A percentile compares a stretch with the other conserved stretches of the same genome.
These are phyloP conservation scores for Tylopilus orsonianus DNA, from an alignment of 1,284 basidiomycete genomes.

Conservation along the genomic window DNA sequence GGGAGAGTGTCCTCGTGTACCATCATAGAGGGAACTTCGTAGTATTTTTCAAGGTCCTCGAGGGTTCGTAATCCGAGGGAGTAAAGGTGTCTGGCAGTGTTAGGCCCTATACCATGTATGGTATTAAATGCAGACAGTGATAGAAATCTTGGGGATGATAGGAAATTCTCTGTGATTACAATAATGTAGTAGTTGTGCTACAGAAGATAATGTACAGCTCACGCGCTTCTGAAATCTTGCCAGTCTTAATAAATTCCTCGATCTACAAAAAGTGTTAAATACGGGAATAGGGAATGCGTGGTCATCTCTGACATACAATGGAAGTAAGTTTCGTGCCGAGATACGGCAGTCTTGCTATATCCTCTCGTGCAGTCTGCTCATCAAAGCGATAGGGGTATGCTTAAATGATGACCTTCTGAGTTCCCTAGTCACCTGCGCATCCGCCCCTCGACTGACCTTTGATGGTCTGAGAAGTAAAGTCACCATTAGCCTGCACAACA, in stretches of 20 bases:
- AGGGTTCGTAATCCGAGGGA: conserved; percentile 58
- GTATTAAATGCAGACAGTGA: conserved; percentile 58
- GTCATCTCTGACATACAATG: conserved; percentile 44
- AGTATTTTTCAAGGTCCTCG: conserved; percentile 63
- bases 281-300: neutral
- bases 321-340: conserved; percentile 59
- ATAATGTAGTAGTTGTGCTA: conserved; percentile 1
- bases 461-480: conserved; percentile 42
- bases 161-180: conserved; percentile 44
- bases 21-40: conserved; percentile 42
- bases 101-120: conserved; percentile 71
- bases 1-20: conserved; percentile 8
- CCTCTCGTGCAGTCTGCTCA: conserved; percentile 38
- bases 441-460: conserved; percentile 48
- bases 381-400: conserved; percentile 64
- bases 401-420: conserved; percentile 32
- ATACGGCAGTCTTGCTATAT: conserved; percentile 55
- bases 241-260: conserved; percentile 57
- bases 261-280: conserved; percentile 42
- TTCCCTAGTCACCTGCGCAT: neutral
- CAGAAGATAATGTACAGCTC: conserved; percentile 22
- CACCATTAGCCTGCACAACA: neutral
- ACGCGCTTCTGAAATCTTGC: conserved; percentile 62
- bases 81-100: conserved; percentile 63
- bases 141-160: conserved; percentile 50